A percentile compares a stretch with the other conserved stretches of the same genome.
These are phyloP conservation scores for Pugionium dolabratum DNA, from an alignment of 345 rosid genomes.

Conservation along the genomic window DNA sequence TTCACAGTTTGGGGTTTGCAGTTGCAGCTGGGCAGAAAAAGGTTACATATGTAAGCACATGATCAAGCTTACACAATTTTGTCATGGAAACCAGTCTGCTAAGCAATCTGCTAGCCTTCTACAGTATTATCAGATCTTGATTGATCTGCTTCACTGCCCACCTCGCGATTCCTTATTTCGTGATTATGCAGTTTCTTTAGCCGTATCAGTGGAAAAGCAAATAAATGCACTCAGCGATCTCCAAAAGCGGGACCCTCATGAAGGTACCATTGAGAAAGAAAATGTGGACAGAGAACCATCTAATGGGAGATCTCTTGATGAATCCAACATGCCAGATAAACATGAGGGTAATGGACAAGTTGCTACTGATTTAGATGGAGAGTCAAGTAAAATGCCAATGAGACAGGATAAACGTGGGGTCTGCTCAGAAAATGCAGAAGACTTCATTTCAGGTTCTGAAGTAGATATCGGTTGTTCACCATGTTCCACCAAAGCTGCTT, in stretches of 20 bases:
- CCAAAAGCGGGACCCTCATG: conserved; percentile 35
- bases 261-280: conserved; percentile 35
- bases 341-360: not conserved
- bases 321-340: not conserved
- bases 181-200: conserved; percentile 76
- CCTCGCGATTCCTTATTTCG: conserved; percentile 72
- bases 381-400: conserved; percentile 21
- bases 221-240: conserved; percentile 44
- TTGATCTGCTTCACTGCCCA: conserved; percentile 58
- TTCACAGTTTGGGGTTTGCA: conserved; percentile 73
- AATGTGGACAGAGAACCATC: not conserved
- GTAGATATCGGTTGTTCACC: conserved; percentile 18
- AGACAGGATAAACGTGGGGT: conserved; percentile 3
- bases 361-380: conserved; percentile 25
- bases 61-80: conserved; percentile 56
- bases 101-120: conserved; percentile 55
- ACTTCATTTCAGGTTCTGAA: conserved; percentile 4
- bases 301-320: conserved; percentile 26
- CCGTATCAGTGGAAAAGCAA: conserved; percentile 60
- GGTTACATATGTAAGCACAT: conserved; percentile 88
- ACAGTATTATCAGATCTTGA: conserved; percentile 66
- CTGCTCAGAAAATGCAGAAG: conserved; percentile 16
- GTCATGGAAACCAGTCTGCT: conserved; percentile 37
- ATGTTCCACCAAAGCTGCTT: conserved; percentile 24
- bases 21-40: conserved; percentile 77